These are phyloP conservation scores for Pseudonitzschia pungens DNA, from an alignment of 108 stramenopile species.

Conservation along the genomic window DNA sequence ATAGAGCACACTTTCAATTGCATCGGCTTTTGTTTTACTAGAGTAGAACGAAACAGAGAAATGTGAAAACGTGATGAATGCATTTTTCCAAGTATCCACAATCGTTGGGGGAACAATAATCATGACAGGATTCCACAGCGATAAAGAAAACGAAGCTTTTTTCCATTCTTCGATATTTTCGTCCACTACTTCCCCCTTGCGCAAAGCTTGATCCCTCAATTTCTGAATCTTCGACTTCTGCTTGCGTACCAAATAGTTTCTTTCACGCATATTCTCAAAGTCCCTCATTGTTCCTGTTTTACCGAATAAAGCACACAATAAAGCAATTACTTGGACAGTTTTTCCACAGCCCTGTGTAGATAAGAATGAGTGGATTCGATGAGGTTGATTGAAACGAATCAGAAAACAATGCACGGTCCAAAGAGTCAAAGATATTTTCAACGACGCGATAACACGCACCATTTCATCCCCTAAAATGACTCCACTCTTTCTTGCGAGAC, in stretches of 20 bases:
- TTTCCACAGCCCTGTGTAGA: conserved; percentile 51
- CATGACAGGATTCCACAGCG: conserved; percentile 63
- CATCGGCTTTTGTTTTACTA: conserved; percentile 31
- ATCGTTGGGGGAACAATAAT: conserved; percentile 77
- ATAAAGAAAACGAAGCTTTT: not conserved
- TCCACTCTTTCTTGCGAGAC: conserved; percentile 53
- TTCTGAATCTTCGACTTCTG: conserved; percentile 12
- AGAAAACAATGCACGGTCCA: not conserved
- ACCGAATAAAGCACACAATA: conserved; percentile 69
- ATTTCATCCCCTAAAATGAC: conserved; percentile 67
- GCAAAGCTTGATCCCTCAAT: conserved; percentile 37
- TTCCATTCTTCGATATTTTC: conserved; percentile 4
- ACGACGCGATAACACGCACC: conserved; percentile 10
- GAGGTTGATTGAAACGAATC: not conserved
- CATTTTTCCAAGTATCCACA: conserved; percentile 65
- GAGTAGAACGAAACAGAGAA: conserved; percentile 62
- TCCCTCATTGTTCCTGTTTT: conserved; percentile 73
- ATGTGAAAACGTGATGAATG: conserved; percentile 73
- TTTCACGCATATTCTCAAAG: conserved; percentile 33
- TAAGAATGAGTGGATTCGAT: not conserved
- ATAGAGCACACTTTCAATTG: conserved; percentile 42
- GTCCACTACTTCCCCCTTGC: conserved; percentile 8
- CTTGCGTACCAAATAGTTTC: conserved; percentile 13
- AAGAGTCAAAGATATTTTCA: not conserved
- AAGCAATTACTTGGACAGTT: conserved; percentile 72